phyloP scores from a whole-genome alignment of 768 basidiomycete genomes.

The Termitomyces sp. region DNA sequence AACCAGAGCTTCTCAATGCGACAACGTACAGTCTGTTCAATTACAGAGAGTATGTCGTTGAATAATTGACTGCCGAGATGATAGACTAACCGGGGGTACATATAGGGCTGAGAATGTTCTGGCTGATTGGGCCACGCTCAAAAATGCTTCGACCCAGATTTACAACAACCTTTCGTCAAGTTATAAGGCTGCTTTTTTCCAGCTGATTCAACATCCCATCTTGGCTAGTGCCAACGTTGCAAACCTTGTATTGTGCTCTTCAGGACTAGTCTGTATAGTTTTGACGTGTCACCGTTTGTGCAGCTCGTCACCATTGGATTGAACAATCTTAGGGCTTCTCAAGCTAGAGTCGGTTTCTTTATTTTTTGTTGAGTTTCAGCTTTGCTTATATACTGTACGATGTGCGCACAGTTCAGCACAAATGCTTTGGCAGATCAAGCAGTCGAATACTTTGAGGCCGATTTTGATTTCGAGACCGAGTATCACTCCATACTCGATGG shows the following conservation, averaged over 20 bases:
- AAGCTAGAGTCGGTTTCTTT: conserved; percentile 38
- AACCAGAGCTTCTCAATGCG: conserved; percentile 59
- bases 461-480: conserved; percentile 53
- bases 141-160: conserved; percentile 43
- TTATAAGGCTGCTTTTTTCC: conserved; percentile 58
- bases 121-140: conserved; percentile 42
- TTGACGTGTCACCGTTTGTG: too few species aligned
- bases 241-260: conserved; percentile 31
- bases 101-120: conserved; percentile 53
- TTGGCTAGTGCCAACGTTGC: conserved; percentile 52
- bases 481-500: conserved; percentile 57
- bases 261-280: background rate
- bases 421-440: conserved; percentile 53
- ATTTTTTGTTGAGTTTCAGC: background rate
- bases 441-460: conserved; percentile 50
- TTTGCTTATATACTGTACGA: background rate
- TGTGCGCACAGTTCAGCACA: conserved; percentile 35
- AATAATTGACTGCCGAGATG: background rate
- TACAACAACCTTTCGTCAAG: conserved; percentile 44
- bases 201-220: conserved; percentile 65
- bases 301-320: conserved; percentile 50
- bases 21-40: conserved; percentile 60
- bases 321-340: conserved; percentile 57
- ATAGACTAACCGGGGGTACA: background rate
- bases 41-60: conserved; percentile 55